Evolutionary conservation across 352 stramenopile genomes (phyloP).

Genomic region (Phytophthora palmivora): DNA sequence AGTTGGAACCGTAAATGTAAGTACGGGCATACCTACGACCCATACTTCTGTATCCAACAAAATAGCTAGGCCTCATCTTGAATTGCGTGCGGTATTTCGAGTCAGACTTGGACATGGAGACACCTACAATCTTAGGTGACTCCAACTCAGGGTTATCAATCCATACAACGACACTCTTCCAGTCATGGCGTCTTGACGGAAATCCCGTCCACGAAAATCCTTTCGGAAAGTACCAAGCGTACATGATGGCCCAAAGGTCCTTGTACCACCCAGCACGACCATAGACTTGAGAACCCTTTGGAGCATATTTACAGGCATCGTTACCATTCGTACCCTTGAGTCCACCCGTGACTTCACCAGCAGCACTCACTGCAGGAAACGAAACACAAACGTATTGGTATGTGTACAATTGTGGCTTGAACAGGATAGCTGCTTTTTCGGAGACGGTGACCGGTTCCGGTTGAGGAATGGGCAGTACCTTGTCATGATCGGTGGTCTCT

Average conservation of each 20-base stretch:
- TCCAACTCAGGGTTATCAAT: neutral
- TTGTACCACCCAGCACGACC: neutral
- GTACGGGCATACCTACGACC: neutral
- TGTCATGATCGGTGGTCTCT: neutral
- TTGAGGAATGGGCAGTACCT: neutral
- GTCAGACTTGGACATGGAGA: neutral
- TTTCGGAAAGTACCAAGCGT: neutral
- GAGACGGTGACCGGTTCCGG: neutral
- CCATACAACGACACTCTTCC: neutral
- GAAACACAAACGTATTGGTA: neutral
- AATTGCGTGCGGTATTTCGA: neutral
- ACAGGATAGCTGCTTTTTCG: neutral
- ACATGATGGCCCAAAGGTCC: neutral
- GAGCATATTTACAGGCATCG: neutral
- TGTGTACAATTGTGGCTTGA: neutral
- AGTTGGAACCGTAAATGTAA: neutral
- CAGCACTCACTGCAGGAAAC: neutral
- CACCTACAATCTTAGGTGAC: neutral
- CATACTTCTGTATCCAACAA: neutral
- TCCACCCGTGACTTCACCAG: neutral
- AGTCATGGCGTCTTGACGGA: neutral
- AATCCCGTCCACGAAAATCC: neutral
- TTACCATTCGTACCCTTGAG: slow-evolving; percentile 1
- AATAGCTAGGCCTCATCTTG: neutral
- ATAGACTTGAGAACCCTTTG: neutral